Evolutionary conservation across 148 eudicot genomes (phyloP), one percentile per base, ranked within the genome.

Genomic region (Polygonum aviculare): DNA sequence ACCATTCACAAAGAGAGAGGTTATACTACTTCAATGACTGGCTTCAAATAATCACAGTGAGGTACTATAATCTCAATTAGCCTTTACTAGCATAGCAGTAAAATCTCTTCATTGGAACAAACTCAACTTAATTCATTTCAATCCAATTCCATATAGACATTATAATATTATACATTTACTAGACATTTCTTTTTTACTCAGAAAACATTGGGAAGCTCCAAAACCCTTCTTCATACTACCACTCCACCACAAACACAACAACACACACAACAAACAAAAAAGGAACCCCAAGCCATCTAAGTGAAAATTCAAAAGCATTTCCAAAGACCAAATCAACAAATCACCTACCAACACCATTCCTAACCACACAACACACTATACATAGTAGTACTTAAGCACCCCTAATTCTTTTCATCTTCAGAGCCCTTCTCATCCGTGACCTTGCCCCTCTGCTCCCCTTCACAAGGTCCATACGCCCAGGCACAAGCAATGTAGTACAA

Each of bases 381-480:
- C 75, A 73, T 26, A 49, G 2, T 55, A 41, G 82, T 83, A 22
- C 82, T 82, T 45, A 16, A 67, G 15, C 21, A 38, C 44, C 72
- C 72, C 38, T 67, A 67, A 38, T 67, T 67, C 72, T 67, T 67
- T 38, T 67, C 72, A 38, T 45, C 77, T 74, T 31, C 49, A 31
- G 73, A 75, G 22, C 73, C 78, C 50, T 76, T 57, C 39, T 80
- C 82, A 73, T 78, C 76, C n/a, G 39, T 70, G 9, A 73, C 78
- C 78, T 70, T 84, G 19, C 69, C 63, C 69, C 80, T 62, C 41
- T 77, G 73, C 22, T 86, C 89, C 12, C 59, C 79, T 11, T 55
- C 79, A 67, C 90, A 82, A 8, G 97, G 90, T 75, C 97, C 98
- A 82, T 92, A 95, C 41, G 83, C 83, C 93, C 93, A 88, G 74